A percentile compares a stretch with the other conserved stretches of the same genome.
phyloP scores from a whole-genome alignment of 257 asterid species.

The Solanum virginianum region DNA sequence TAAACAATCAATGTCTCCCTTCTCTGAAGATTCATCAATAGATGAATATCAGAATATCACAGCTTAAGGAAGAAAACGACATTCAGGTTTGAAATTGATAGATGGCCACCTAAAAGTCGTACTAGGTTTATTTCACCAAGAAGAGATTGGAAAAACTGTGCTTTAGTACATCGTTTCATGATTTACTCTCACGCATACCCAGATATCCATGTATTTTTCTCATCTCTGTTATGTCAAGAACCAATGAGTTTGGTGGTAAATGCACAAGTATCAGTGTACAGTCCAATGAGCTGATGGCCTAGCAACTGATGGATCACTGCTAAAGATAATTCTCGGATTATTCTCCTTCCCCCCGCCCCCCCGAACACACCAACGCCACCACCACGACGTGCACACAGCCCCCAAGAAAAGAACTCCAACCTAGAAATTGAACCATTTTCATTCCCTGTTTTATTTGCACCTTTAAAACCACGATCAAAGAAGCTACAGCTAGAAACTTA shows the following conservation, averaged over 20 bases:
- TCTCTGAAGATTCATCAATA: neutral
- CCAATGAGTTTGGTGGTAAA: neutral
- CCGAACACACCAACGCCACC: no score
- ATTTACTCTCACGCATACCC: neutral
- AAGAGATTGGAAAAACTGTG: neutral
- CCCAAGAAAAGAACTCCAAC: neutral
- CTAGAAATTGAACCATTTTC: neutral
- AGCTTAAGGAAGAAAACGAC: neutral
- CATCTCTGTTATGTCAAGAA: neutral
- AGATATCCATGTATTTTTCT: neutral
- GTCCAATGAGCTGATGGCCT: neutral
- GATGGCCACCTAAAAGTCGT: neutral
- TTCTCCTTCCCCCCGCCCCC: neutral
- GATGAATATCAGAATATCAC: neutral
- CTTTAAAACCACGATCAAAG: neutral
- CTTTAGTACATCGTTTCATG: neutral
- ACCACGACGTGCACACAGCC: no score
- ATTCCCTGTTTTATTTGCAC: neutral
- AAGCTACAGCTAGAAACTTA: neutral
- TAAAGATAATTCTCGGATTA: neutral
- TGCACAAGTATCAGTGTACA: neutral
- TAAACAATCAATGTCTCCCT: neutral
- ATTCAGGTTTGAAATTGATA: neutral
- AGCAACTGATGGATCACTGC: neutral
- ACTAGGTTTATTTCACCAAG: neutral